Base-by-base conservation (phyloP, 805 yeast genomes). In the Candida chauliodis region DNA sequence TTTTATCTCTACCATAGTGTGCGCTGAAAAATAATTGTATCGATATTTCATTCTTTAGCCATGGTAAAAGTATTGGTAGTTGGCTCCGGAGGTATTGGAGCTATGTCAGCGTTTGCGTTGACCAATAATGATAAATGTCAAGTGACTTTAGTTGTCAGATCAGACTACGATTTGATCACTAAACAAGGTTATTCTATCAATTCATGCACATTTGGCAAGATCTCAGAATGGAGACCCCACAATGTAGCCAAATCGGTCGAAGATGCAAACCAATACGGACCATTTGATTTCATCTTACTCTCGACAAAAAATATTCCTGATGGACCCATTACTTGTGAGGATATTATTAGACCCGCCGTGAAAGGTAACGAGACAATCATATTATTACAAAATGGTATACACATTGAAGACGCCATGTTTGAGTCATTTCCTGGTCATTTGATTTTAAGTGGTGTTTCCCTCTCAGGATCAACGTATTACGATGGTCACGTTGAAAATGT, bases 81-180 rank as follows among this genome's bases (percentile, higher is more conserved):
- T 27, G 95, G 95, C 8, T 74, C 87, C 30, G 96, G 95, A 11
- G 95, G 95, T 26, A 93, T 87, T 8, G 96, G 96, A 25, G 73
- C 87, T 13, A 75, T 87, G 23, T 80, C 83, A 2, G 86, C 95
- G 0, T 71, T 80, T 35, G 76, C 84, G 0, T 64, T 87, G 22
- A 69, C 66, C 47, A 55, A 57, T 28, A 65, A 71, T 30, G 76
- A 72, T 0, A 57, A 65, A 30, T 68, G 77, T 8, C 57, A 59
- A 13, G 64, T 63, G 9, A 59, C 70, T 14, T 49, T 62, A 7
- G 66, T 68, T 6, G 55, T 66, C 11, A 46, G 73, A 40, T 62
- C 67, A 1, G 69, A 64, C 41, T 61, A 58, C 45, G 58, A 61
- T 13, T 43, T 44, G 8, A 61, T 66, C 21, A 22, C 19, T 9